Conservation (phyloP, 192 early-diverging fungal species). For the Gryganskiella cystojenkinii region DNA sequence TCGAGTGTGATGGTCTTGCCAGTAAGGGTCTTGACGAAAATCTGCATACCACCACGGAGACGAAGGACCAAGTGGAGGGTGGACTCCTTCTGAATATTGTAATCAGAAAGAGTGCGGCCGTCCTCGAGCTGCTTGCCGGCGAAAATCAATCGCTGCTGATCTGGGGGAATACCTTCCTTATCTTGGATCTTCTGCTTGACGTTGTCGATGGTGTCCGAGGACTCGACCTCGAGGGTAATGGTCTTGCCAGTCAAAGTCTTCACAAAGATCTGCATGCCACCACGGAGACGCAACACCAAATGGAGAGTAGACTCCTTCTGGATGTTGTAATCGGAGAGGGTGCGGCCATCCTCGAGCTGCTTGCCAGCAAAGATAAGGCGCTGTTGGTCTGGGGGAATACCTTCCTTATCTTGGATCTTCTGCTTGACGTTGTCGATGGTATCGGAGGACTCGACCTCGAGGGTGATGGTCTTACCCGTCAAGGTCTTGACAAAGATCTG, state of each 20-base stretch:
- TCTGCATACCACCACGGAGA: constrained; percentile 76
- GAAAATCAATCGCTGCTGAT: constrained; percentile 84
- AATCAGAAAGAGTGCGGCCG: constrained; percentile 73
- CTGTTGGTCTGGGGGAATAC: constrained; percentile 86
- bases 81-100: constrained; percentile 81
- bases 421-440: constrained; percentile 86
- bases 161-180: constrained; percentile 79
- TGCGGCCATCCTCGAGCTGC: constrained; percentile 83
- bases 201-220: constrained; percentile 82
- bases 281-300: constrained; percentile 82
- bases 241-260: constrained; percentile 97
- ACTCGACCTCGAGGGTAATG: constrained; percentile 92
- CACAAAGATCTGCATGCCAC: constrained; percentile 82
- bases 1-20: constrained; percentile 98
- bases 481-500: constrained; percentile 85
- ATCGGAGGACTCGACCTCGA: constrained; percentile 85
- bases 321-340: constrained; percentile 82
- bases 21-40: constrained; percentile 89
- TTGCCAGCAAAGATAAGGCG: constrained; percentile 85
- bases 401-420: constrained; percentile 90
- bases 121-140: constrained; percentile 83
- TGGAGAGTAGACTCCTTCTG: constrained; percentile 87
- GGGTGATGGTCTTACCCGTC: constrained; percentile 97
- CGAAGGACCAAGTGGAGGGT: constrained; percentile 77
- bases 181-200: constrained; percentile 89